These are phyloP conservation scores for Endothia cerciana DNA, from an alignment of 2,329 filamentous ascomycete species.

Conservation along the genomic window DNA sequence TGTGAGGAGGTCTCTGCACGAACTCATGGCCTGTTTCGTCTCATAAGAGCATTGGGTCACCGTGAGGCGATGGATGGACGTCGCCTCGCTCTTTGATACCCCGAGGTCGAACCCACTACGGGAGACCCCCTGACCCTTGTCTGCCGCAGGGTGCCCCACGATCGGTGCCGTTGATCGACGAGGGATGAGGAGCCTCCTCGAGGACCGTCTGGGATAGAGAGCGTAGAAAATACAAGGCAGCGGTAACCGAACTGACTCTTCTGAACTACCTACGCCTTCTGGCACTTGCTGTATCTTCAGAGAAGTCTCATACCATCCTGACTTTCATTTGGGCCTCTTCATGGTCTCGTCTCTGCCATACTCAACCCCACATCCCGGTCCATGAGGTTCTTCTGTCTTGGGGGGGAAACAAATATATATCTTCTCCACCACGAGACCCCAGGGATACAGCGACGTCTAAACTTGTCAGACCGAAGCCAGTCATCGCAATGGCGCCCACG, in stretches of 20 bases:
- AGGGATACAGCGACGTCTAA: background rate
- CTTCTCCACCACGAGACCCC: background rate
- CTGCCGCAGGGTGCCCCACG: conserved; percentile 1
- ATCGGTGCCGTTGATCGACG: conserved; percentile 9
- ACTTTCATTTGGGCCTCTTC: background rate
- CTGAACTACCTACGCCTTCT: background rate
- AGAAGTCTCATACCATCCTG: background rate
- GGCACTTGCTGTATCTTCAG: background rate
- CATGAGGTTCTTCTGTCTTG: background rate
- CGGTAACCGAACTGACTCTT: background rate
- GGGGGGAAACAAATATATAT: background rate
- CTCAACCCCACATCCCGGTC: background rate
- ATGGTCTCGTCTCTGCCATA: background rate
- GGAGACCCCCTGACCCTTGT: background rate
- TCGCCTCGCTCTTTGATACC: background rate
- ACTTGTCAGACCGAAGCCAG: background rate
- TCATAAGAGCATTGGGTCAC: background rate
- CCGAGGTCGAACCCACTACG: conserved; percentile 1
- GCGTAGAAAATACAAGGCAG: background rate
- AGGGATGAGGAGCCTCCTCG: background rate
- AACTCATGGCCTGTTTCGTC: background rate
- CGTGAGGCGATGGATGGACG: background rate
- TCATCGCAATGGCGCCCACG: conserved; percentile 44
- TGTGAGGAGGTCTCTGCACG: no score
- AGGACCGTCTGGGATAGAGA: background rate